A percentile compares a stretch with the other conserved stretches of the same genome.
Conservation (phyloP, 257 asterid genomes). For the Nicotiana noctiflora region DNA sequence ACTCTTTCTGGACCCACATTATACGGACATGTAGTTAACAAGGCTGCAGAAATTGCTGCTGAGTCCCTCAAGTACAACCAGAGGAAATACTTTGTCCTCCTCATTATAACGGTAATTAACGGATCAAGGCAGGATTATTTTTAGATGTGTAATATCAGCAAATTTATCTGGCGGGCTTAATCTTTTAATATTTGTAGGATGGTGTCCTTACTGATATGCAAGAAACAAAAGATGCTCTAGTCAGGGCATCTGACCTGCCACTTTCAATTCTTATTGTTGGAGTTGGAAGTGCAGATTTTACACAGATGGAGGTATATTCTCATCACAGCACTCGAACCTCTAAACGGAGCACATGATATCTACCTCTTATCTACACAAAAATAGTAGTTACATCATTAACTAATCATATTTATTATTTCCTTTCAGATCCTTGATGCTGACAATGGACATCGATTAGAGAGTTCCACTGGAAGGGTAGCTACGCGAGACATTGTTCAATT, state of each 20-base stretch:
- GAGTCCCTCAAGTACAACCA: slow-evolving; percentile 39
- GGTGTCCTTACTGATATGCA: slow-evolving; percentile 64
- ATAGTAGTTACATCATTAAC: neutral
- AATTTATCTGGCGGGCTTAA: neutral
- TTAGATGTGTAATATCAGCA: neutral
- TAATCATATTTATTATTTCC: neutral
- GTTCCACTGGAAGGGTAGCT: slow-evolving; percentile 67
- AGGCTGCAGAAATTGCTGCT: slow-evolving; percentile 67
- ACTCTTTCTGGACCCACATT: slow-evolving; percentile 68
- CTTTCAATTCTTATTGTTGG: slow-evolving; percentile 74
- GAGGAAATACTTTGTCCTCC: slow-evolving; percentile 51
- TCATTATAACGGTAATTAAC: slow-evolving; percentile 60
- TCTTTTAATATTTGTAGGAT: slow-evolving; percentile 35
- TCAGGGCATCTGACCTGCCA: slow-evolving; percentile 73
- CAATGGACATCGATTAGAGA: slow-evolving; percentile 53
- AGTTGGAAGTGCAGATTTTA: slow-evolving; percentile 76
- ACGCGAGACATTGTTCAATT: slow-evolving; percentile 78
- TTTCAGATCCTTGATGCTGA: slow-evolving; percentile 75
- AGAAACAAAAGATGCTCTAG: slow-evolving; percentile 56
- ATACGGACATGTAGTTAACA: slow-evolving; percentile 69
- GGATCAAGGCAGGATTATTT: neutral
- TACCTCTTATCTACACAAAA: neutral
- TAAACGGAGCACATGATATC: neutral
- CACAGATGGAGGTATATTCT: slow-evolving; percentile 58
- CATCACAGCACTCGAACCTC: neutral